A percentile compares a stretch with the other conserved stretches of the same genome.
Evolutionary conservation across 2,329 filamentous ascomycete genomes (phyloP).

Genomic region (Trichoderma sp.): DNA sequence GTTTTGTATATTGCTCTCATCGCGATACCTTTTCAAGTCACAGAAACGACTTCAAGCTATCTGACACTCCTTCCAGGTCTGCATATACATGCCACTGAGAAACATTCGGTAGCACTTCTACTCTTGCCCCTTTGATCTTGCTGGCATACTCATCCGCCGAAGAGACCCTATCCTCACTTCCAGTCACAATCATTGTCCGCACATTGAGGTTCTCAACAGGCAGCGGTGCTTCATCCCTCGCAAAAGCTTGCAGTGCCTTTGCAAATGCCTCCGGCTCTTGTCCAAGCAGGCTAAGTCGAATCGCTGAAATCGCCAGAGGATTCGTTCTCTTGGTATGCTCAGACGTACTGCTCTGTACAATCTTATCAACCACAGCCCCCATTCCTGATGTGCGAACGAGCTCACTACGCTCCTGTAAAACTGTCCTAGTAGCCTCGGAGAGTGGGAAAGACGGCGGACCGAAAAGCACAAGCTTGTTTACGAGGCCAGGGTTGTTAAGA

Average conservation of each 20-base stretch:
- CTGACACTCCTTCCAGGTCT: background rate
- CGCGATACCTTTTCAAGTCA: background rate
- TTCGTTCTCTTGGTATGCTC: background rate
- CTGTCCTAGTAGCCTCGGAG: background rate
- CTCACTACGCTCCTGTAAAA: background rate
- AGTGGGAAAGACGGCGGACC: background rate
- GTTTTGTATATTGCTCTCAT: background rate
- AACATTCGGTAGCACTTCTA: background rate
- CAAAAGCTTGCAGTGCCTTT: background rate
- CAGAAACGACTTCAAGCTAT: background rate
- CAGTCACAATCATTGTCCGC: background rate
- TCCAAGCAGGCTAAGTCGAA: background rate
- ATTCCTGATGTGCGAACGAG: slow-evolving; percentile 3
- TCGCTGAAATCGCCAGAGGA: background rate
- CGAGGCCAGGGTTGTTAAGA: background rate
- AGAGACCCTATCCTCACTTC: background rate
- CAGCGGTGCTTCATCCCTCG: background rate
- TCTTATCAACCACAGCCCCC: background rate
- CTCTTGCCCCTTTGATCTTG: background rate
- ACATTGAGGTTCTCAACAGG: background rate
- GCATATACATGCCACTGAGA: slow-evolving; percentile 7
- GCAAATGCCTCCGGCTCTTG: slow-evolving; percentile 16
- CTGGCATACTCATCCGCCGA: background rate
- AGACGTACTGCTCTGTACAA: background rate
- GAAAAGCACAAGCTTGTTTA: background rate